Base-by-base conservation (phyloP, 176 grass and related monocot species). In the Paspalum notatum region DNA sequence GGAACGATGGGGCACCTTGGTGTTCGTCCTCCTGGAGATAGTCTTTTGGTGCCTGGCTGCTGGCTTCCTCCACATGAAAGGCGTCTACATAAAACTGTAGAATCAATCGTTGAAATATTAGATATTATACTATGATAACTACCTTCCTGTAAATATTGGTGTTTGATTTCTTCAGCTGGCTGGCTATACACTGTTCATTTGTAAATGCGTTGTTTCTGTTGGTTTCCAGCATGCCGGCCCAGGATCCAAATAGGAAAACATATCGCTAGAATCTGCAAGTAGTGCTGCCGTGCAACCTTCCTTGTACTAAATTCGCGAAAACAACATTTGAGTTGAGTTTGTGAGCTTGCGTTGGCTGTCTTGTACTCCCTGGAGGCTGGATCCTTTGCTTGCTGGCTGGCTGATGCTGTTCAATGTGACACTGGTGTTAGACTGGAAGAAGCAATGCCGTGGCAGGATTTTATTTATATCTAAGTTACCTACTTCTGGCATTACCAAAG, bases 11-110 rank as follows among this genome's bases (percentile, higher is more conserved):
- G 95, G 90, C 13, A 98, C 90, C 22, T 66, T 98, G 82, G 75
- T 43, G 18, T 98, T 98, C 68, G 92, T 98, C 56, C 10, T 93
- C 6, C 44, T 91, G 66, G 88, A 98, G 86, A 89, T 98, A 26
- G 54, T 95, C n/a, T 93, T 98, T 66, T 98, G 95, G 88, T 91
- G 92, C 62, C 59, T 98, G 75, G 84, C 74, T 1, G 86, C 90
- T 41, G 93, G 86, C 49, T 83, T 91, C 63, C 80, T 93, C 32
- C 95, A 95, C 66, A 89, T 79, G 80, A 98, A 91, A 87, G 88
- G 92, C 43, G 39, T 95, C 71, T 95, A 87, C 47, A 67, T 94
- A 44, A 98, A 95, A 79, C n/a, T 93, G 40, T 94, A 95, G 77
- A 26, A 55, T 22, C 77, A 70, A 65, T 59, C 25, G 2, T 46